Evolutionary conservation across 106 monocot species (phyloP), one percentile per base, ranked within the genome.

Genomic region (Dendrobium officinale): DNA sequence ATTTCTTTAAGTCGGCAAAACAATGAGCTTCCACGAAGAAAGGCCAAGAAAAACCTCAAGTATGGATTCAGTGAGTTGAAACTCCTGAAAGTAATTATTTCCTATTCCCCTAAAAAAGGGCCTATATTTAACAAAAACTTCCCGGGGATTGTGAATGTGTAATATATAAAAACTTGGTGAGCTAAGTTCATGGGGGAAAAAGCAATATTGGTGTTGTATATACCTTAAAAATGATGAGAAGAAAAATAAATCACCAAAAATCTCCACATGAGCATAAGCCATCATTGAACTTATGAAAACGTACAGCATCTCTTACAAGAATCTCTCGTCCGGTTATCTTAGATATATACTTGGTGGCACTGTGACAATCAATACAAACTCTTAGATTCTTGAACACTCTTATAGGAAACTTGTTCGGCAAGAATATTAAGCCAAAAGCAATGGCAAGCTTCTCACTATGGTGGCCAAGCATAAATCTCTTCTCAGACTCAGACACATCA

Each of bases 361-460:
- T 91, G 55, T 93, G 93, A 67, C 93, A 93, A 84, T 93, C 93
- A 3, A 20, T 72, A 81, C 93, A 93, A 11, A 93, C 93, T 29
- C 93, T 85, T 3, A 93, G 89, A 83, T 93, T 93, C 83, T 93
- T 93, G 75, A 91, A 82, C 24, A 93, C 89, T 78, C 87, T 82
- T 73, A 93, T 89, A 0, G 89, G 93, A 58, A 91, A 80, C 54
- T 82, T 86, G 11, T 78, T 75, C 29, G 93, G 89, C 44, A 91
- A 67, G 40, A 84, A 87, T 76, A 93, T 68, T 79, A 93, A 87
- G 11, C 93, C 93, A 84, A 91, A 93, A 10, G 89, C 91, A 80
- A 93, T 91, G 37, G 93, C 93, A 64, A 93, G 93, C 81, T 84
- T 91, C 86, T 93, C 93, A 47, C 93, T 93, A n/a, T 93, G 93